Conservation (phyloP, 768 basidiomycete genomes). For the Clitopilus passeckerianus region DNA sequence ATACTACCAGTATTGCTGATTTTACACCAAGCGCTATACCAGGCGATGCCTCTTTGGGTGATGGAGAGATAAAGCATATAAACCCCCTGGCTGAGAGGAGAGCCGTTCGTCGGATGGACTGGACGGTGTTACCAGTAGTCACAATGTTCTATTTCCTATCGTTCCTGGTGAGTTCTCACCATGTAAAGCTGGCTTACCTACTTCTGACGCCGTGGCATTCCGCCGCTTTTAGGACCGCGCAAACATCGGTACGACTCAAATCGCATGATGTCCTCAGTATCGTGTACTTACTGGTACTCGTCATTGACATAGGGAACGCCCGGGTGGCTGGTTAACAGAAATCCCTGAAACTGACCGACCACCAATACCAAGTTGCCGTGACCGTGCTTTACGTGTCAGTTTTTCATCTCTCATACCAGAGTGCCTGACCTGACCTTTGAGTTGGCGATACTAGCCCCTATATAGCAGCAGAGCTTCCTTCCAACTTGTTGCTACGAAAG, state of each 20-base stretch:
- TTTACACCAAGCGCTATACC: not conserved
- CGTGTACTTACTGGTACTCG: not conserved
- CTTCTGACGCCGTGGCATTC: not conserved
- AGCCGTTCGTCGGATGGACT: conserved; percentile 15
- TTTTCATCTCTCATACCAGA: conserved; percentile 7
- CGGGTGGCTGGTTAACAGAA: conserved; percentile 43
- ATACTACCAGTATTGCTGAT: too few relatives aligned
- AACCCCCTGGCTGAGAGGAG: not conserved
- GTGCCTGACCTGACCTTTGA: conserved; percentile 3
- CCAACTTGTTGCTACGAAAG: conserved; percentile 34
- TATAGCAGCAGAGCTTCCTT: conserved; percentile 41
- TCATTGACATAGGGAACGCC: conserved; percentile 28
- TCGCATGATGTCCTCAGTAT: not conserved
- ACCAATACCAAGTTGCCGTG: conserved; percentile 29
- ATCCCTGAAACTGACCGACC: conserved; percentile 32
- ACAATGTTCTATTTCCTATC: conserved; percentile 34
- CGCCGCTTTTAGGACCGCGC: conserved; percentile 21
- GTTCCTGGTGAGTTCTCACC: conserved; percentile 24
- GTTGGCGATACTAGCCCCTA: conserved; percentile 26
- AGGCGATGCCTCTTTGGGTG: not conserved
- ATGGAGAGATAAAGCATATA: not conserved
- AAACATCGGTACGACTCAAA: conserved; percentile 21
- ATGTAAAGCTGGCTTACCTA: not conserved
- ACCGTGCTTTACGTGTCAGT: conserved; percentile 18
- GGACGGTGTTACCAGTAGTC: conserved; percentile 26